Evolutionary conservation across 352 stramenopile species (phyloP).

Genomic region (Phytophthora sp.): DNA sequence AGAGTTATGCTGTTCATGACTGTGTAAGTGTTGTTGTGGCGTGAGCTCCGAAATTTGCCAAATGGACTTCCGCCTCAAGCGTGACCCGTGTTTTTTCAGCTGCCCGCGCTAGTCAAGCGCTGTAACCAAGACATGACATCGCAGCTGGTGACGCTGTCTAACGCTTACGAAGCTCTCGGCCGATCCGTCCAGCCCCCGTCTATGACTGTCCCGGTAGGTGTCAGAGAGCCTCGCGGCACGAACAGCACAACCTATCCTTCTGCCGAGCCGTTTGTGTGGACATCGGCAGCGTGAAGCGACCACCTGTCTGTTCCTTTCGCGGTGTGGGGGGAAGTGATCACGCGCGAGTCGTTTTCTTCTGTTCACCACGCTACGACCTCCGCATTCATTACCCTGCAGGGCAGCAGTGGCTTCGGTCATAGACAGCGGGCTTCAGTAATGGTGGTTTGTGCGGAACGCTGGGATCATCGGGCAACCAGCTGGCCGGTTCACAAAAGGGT

Average conservation of each 20-base stretch:
- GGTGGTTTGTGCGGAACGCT: too few relatives aligned
- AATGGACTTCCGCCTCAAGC: conserved; percentile 22
- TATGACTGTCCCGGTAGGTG: conserved; percentile 15
- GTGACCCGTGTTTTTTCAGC: conserved; percentile 17
- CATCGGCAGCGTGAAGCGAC: too few relatives aligned
- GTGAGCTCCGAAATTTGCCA: conserved; percentile 8
- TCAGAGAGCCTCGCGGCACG: conserved; percentile 20
- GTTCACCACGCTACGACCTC: too few relatives aligned
- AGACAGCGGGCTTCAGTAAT: too few relatives aligned
- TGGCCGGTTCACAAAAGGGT: too few relatives aligned
- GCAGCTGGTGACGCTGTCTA: conserved; percentile 13
- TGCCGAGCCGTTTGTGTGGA: conserved; percentile 7
- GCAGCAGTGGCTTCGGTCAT: too few relatives aligned
- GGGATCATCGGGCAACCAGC: too few relatives aligned
- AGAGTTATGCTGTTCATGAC: conserved; percentile 23
- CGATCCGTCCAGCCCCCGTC: conserved; percentile 14
- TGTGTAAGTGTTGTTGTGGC: background rate
- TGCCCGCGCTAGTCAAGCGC: conserved; percentile 9
- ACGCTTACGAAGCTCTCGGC: conserved; percentile 8
- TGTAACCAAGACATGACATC: conserved; percentile 28
- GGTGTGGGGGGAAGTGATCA: too few relatives aligned
- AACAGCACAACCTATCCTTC: conserved; percentile 35
- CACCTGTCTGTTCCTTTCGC: too few relatives aligned
- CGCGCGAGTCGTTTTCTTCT: too few relatives aligned
- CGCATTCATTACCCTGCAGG: too few relatives aligned